These are phyloP conservation scores for Uronychia setigera DNA, from an alignment of 73 alveolate species.

Conservation along the genomic window DNA sequence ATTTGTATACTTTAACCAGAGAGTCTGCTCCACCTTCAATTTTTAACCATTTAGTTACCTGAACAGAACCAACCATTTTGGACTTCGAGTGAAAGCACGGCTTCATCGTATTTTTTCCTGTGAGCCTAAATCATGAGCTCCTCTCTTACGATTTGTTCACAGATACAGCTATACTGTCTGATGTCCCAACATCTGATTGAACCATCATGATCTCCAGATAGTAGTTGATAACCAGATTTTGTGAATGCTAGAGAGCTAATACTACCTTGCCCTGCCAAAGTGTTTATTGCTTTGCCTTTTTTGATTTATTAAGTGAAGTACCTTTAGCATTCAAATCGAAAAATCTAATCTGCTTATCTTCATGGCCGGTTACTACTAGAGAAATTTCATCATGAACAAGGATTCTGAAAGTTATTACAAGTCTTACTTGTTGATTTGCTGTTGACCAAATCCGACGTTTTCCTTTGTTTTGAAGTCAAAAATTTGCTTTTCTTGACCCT, in stretches of 20 bases:
- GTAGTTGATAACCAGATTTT: conserved; percentile 33
- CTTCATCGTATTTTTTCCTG: conserved; percentile 90
- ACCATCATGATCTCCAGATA: conserved; percentile 90
- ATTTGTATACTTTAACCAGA: too few species aligned
- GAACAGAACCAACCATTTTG: too few species aligned
- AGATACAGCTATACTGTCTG: conserved; percentile 78
- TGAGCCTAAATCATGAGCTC: conserved; percentile 84
- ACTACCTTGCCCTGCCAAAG: conserved; percentile 87
- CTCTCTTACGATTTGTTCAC: too few species aligned
- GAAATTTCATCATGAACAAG: background rate
- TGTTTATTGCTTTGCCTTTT: too few species aligned
- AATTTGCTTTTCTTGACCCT: conserved; percentile 25
- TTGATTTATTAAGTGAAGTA: too few species aligned
- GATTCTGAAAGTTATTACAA: background rate
- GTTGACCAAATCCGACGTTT: background rate
- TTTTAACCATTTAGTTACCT: too few species aligned
- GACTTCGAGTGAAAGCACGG: too few species aligned
- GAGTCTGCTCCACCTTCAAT: too few species aligned
- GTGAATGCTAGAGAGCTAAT: conserved; percentile 36
- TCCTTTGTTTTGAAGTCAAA: conserved; percentile 28
- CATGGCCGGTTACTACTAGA: conserved; percentile 81
- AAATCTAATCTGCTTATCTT: conserved; percentile 83
- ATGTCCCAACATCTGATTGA: conserved; percentile 90
- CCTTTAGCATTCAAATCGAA: conserved; percentile 84
- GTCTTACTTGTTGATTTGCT: conserved; percentile 51